Conservation (phyloP, 2,329 filamentous ascomycete species). For the Mycosphaerella sp. region DNA sequence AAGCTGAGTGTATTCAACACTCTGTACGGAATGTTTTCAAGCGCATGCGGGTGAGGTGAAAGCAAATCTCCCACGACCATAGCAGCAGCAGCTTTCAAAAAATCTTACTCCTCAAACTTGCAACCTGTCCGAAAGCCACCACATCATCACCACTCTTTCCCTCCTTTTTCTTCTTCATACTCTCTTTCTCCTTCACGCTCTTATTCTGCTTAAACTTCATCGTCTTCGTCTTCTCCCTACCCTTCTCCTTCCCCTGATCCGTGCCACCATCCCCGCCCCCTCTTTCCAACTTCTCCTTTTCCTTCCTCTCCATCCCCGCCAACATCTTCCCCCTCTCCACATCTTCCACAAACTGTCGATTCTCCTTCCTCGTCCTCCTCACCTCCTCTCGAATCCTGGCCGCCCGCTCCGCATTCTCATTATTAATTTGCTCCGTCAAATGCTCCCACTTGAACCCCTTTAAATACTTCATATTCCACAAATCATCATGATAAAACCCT, state of each 20-base stretch:
- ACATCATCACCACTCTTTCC: not conserved
- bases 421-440: constrained; percentile 67
- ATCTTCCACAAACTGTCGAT: constrained; percentile 73
- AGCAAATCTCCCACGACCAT: not conserved
- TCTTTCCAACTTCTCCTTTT: constrained; percentile 50
- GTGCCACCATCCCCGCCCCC: constrained; percentile 16
- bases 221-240: not conserved
- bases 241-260: not conserved
- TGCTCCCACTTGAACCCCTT: constrained; percentile 75
- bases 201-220: constrained; percentile 15
- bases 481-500: constrained; percentile 74
- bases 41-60: too few relatives aligned
- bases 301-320: constrained; percentile 56
- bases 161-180: not conserved
- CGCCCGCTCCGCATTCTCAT: constrained; percentile 72
- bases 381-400: constrained; percentile 74
- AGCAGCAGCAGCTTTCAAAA: constrained; percentile 7
- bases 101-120: constrained; percentile 8
- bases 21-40: too few relatives aligned
- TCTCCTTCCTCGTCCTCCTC: constrained; percentile 66
- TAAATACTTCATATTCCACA: constrained; percentile 78
- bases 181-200: not conserved
- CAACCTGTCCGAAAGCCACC: not conserved
- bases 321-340: constrained; percentile 74
- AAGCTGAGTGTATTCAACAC: too few relatives aligned